phyloP scores from a whole-genome alignment of 1,284 basidiomycete genomes.

The Malassezia japonica region DNA sequence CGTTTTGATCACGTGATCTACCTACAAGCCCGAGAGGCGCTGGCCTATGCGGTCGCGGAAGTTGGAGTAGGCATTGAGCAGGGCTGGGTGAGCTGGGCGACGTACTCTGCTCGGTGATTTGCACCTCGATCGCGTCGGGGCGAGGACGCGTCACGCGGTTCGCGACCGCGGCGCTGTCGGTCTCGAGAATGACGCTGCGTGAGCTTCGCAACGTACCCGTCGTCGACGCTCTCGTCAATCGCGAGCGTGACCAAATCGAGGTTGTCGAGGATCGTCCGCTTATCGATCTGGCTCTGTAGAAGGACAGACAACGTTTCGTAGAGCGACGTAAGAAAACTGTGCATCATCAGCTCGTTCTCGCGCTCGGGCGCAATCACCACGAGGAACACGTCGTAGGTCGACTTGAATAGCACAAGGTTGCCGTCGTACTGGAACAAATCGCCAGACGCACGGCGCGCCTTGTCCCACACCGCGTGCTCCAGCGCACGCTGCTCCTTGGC shows the following conservation, averaged over 20 bases:
- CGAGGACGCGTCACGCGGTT: constrained; percentile 84
- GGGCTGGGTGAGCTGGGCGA: constrained; percentile 21
- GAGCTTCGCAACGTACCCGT: constrained; percentile 62
- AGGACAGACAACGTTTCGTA: constrained; percentile 76
- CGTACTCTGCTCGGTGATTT: constrained; percentile 84
- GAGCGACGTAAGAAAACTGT: constrained; percentile 70
- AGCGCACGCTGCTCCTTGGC: constrained; percentile 89
- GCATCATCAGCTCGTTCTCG: constrained; percentile 96
- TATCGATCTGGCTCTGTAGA: constrained; percentile 77
- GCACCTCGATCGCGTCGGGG: constrained; percentile 87
- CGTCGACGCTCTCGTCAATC: constrained; percentile 92
- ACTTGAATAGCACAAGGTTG: constrained; percentile 83
- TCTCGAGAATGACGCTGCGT: constrained; percentile 85
- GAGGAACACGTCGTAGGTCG: constrained; percentile 87
- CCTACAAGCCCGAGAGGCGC: constrained; percentile 16
- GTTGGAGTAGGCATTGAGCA: constrained; percentile 48
- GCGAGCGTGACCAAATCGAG: constrained; percentile 85
- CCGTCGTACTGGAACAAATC: constrained; percentile 90
- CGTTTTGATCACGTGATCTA: constrained; percentile 5
- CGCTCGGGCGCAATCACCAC: constrained; percentile 79
- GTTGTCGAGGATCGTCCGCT: constrained; percentile 86
- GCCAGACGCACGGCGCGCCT: constrained; percentile 51
- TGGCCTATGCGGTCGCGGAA: constrained; percentile 29
- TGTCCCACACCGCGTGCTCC: constrained; percentile 89
- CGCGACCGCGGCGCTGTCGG: constrained; percentile 86